A percentile compares a stretch with the other conserved stretches of the same genome.
Conservation (phyloP, 768 basidiomycete species). For the Panellus pusillus region DNA sequence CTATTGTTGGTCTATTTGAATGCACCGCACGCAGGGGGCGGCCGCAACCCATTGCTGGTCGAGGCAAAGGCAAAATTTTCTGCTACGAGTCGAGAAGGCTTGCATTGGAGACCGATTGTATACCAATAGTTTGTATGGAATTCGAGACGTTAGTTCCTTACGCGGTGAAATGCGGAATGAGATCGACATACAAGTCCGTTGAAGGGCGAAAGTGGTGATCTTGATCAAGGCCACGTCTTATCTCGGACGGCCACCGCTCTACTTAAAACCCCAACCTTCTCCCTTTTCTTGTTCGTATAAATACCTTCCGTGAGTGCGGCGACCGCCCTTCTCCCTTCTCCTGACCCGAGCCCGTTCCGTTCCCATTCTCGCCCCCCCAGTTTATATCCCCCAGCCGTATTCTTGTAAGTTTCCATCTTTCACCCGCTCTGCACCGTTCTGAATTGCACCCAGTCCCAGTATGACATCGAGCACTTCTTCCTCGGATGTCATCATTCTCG, state of each 20-base stretch:
- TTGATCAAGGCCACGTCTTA: not conserved
- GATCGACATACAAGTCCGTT: not conserved
- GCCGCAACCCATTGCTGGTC: too few relatives aligned
- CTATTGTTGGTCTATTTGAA: not conserved
- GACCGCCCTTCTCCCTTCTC: too few relatives aligned
- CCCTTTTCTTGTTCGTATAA: too few relatives aligned
- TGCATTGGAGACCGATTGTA: too few relatives aligned
- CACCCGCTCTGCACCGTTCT: constrained; percentile 40
- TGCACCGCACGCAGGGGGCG: too few relatives aligned
- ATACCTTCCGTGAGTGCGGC: too few relatives aligned
- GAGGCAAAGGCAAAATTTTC: too few relatives aligned
- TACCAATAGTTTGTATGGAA: too few relatives aligned
- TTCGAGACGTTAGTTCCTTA: too few relatives aligned
- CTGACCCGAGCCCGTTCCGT: too few relatives aligned
- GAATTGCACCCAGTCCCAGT: constrained; percentile 28
- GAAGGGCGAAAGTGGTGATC: not conserved
- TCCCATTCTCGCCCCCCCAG: too few relatives aligned
- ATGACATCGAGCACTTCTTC: constrained; percentile 61
- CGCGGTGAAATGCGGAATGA: not conserved
- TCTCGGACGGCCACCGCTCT: not conserved
- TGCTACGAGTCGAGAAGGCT: too few relatives aligned
- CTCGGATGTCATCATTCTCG: constrained; percentile 73
- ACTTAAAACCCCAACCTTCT: not conserved
- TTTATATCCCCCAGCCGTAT: not conserved
- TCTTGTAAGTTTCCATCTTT: constrained; percentile 16